Evolutionary conservation across 352 stramenopile genomes (phyloP).

Genomic region (Phytophthora pisi): DNA sequence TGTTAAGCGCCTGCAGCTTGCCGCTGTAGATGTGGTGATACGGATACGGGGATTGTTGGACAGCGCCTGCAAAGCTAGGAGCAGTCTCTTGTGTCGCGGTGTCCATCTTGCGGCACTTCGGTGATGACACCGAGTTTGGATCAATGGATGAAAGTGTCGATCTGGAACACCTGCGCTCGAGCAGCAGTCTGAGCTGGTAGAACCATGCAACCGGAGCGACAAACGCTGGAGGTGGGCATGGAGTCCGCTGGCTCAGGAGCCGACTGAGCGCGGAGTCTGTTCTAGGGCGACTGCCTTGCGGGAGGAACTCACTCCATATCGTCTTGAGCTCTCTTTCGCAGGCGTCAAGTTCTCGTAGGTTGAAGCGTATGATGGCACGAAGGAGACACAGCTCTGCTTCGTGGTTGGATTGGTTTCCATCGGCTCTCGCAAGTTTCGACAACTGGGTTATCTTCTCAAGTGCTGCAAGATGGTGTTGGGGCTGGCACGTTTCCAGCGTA

Average conservation of each 20-base stretch:
- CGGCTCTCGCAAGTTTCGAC: not conserved
- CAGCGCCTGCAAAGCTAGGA: constrained; percentile 5
- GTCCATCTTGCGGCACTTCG: constrained; percentile 2
- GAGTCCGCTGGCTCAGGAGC: constrained; percentile 9
- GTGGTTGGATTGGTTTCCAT: constrained; percentile 1
- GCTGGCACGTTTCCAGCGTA: not conserved
- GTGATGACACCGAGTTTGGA: not conserved
- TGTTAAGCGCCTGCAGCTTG: constrained; percentile 35
- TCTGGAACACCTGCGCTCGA: constrained; percentile 32
- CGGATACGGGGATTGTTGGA: constrained; percentile 21
- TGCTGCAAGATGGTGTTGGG: constrained; percentile 20
- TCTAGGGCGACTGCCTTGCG: constrained; percentile 14
- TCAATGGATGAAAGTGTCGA: constrained; percentile 11
- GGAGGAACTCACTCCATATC: constrained; percentile 29
- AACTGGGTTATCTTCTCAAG: constrained; percentile 21
- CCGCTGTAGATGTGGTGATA: constrained; percentile 37
- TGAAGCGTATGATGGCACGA: constrained; percentile 42
- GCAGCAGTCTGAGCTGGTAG: constrained; percentile 40
- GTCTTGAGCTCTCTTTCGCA: constrained; percentile 32
- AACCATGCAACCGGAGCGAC: constrained; percentile 43
- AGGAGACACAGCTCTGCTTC: constrained; percentile 39
- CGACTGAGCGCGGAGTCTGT: constrained; percentile 14
- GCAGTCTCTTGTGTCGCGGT: constrained; percentile 1
- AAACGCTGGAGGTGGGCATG: constrained; percentile 25
- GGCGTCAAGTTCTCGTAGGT: constrained; percentile 29